Evolutionary conservation across 768 basidiomycete genomes (phyloP).

Genomic region (Mycena vulgaris): DNA sequence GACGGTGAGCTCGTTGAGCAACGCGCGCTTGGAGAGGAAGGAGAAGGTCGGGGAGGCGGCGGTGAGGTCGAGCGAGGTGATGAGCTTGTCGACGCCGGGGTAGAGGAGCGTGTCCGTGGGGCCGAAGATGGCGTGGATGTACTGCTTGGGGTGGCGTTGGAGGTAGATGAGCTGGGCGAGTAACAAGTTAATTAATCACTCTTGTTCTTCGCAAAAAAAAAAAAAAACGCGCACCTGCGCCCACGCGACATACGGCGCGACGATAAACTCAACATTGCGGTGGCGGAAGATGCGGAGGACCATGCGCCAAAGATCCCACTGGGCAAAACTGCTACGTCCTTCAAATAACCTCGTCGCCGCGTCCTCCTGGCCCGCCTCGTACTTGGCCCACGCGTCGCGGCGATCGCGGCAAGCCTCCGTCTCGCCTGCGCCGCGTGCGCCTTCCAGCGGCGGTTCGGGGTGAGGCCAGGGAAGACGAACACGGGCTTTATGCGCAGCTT

Average conservation of each 20-base stretch:
- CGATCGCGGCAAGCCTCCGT: slow-evolving; percentile 83
- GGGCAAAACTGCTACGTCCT: slow-evolving; percentile 75
- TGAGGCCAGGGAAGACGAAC: slow-evolving; percentile 96
- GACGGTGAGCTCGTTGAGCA: slow-evolving; percentile 73
- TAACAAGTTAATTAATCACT: neutral
- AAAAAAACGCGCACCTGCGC: slow-evolving; percentile 83
- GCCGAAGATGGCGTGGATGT: slow-evolving; percentile 95
- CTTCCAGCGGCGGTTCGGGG: slow-evolving; percentile 83
- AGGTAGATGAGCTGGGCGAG: slow-evolving; percentile 88
- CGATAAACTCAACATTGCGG: slow-evolving; percentile 94
- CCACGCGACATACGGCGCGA: slow-evolving; percentile 96
- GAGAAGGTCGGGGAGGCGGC: slow-evolving; percentile 81
- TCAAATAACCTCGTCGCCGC: slow-evolving; percentile 90
- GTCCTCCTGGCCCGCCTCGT: slow-evolving; percentile 93
- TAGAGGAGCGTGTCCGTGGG: slow-evolving; percentile 93
- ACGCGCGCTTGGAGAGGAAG: slow-evolving; percentile 83
- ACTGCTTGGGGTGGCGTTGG: slow-evolving; percentile 91
- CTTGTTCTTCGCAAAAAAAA: slow-evolving; percentile 6
- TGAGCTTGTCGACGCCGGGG: slow-evolving; percentile 89
- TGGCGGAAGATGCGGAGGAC: slow-evolving; percentile 94
- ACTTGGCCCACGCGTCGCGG: slow-evolving; percentile 92
- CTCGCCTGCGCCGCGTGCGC: slow-evolving; percentile 53
- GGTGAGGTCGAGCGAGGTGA: slow-evolving; percentile 88
- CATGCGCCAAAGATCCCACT: slow-evolving; percentile 96
- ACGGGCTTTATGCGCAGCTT: slow-evolving; percentile 96